phyloP scores from a whole-genome alignment of 306 rosid species.

The Trifolium pratense region DNA sequence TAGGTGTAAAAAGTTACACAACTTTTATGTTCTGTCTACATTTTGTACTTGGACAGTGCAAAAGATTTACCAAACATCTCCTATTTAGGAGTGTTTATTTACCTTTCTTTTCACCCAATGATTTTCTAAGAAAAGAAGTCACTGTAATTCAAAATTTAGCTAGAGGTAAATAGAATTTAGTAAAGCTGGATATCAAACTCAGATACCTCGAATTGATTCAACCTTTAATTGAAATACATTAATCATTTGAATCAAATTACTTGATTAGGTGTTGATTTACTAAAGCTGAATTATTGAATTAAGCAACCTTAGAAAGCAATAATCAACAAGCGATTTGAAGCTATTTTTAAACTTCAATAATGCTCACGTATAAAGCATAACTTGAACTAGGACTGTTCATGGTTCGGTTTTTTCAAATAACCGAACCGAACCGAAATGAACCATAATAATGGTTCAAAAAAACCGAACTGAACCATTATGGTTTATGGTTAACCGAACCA shows the following conservation, averaged over 20 bases:
- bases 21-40: slow-evolving; percentile 10
- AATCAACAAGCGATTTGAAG: slow-evolving; percentile 8
- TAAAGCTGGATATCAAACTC: neutral
- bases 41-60: neutral
- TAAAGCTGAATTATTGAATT: neutral
- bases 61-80: neutral
- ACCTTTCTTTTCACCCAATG: neutral
- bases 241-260: neutral
- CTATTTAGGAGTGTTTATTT: neutral
- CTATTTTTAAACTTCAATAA: neutral
- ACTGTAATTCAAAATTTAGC: neutral
- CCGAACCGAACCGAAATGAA: no score
- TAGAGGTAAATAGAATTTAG: neutral
- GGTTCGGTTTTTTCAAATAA: no score
- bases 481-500: no score
- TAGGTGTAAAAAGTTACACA: slow-evolving; percentile 14
- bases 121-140: neutral
- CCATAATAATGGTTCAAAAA: no score
- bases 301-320: slow-evolving; percentile 18
- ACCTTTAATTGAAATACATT: neutral
- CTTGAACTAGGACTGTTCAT: no score
- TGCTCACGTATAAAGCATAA: neutral
- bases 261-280: neutral
- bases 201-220: neutral
- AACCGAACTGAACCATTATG: no score